A percentile compares a stretch with the other conserved stretches of the same genome.
Conservation (phyloP, 306 rosid genomes). For the Parietaria judaica region DNA sequence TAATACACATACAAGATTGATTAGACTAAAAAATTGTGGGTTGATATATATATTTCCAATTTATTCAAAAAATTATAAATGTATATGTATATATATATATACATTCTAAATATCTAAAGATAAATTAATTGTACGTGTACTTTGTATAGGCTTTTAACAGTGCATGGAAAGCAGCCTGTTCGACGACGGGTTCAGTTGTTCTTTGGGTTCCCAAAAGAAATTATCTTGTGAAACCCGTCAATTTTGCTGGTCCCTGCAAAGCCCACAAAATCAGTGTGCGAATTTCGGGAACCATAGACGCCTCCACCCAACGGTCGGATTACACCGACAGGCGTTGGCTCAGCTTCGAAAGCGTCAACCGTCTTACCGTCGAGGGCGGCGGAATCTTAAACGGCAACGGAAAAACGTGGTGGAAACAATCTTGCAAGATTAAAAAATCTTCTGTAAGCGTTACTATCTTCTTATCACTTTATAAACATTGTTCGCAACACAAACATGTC, state of each 20-base stretch:
- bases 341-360: constrained; percentile 28
- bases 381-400: constrained; percentile 82
- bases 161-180: constrained; percentile 70
- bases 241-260: constrained; percentile 70
- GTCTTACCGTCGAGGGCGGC: constrained; percentile 41
- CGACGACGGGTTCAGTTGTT: constrained; percentile 21
- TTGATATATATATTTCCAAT: too few relatives aligned
- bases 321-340: constrained; percentile 51
- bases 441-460: constrained; percentile 23
- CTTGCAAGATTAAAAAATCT: constrained; percentile 51
- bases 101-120: too few relatives aligned
- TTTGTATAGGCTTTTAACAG: constrained; percentile 47
- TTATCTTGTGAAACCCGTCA: constrained; percentile 55
- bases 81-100: too few relatives aligned
- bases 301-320: constrained; percentile 43
- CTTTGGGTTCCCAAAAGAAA: constrained; percentile 36
- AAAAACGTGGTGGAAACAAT: constrained; percentile 63
- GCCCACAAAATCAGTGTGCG: constrained; percentile 29
- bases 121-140: too few relatives aligned
- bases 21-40: too few relatives aligned
- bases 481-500: too few relatives aligned
- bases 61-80: too few relatives aligned
- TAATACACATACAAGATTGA: too few relatives aligned
- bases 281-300: constrained; percentile 60
- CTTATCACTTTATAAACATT: background rate